Evolutionary conservation across 352 stramenopile species (phyloP), one percentile per base, ranked within the genome.

Genomic region (Phytophthora pseudosyringae): DNA sequence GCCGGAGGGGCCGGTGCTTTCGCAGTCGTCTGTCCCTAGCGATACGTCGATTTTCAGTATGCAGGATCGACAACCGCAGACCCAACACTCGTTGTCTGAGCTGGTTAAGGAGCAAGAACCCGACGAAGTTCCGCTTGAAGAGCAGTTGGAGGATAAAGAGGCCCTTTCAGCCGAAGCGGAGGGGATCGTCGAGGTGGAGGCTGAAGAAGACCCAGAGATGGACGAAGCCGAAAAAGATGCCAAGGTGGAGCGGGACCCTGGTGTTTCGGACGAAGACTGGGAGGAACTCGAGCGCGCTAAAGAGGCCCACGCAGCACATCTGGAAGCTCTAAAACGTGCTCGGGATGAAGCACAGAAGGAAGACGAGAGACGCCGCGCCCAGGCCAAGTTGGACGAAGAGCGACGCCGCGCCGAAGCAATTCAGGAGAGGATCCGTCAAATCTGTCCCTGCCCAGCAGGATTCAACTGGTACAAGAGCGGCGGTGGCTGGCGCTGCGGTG

Each of bases 401-500:
- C 63, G 58, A 32, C 71, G 80, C 32, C 69, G 77, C 8, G 71
- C 69, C 13, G 38, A 39, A 18, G 73, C 73, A 4, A 57, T 81
- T 12, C 83, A 93, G 61, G 70, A 89, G 51, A 85, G 85, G 38
- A 75, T 96, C 9, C 83, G 78, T 26, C 73, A 53, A 0, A 62
- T 97, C 13, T 78, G 75, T 50, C 75, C 76, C 18, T 97, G 90
- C 28, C 84, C 83, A 3, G 62, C 59, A 9, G 89, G 88, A 0
- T 97, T 69, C 32, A 56, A 78, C 3, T 97, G 90, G 88, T 69
- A 71, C 25, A 78, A 91, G 28, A 53, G 65, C 5, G 75, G 76
- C 3, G 49, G 51, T 9, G 88, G 88, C 5, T 97, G 88, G 89
- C 80, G 90, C 5, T 97, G 90, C 44, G 71, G 39, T n/a, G 90